A percentile compares a stretch with the other conserved stretches of the same genome.
Conservation (phyloP, 148 eudicot species). For the Rhododendron kiyosumense region DNA sequence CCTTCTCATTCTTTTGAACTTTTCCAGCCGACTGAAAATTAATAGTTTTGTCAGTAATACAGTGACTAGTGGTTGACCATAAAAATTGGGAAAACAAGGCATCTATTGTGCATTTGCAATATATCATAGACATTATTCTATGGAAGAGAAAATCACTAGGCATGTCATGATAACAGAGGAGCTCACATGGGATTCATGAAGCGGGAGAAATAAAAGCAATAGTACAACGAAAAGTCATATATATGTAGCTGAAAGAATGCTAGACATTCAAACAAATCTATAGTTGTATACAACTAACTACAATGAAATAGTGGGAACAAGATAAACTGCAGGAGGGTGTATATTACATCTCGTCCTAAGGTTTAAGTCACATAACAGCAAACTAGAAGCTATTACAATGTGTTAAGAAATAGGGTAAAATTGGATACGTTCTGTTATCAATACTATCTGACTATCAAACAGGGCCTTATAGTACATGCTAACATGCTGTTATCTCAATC, state of each 20-base stretch:
- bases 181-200: background rate
- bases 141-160: background rate
- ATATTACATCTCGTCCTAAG: background rate
- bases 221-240: background rate
- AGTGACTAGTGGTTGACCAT: background rate
- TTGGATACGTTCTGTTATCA: background rate
- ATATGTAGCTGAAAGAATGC: background rate
- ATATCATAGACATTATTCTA: background rate
- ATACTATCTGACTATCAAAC: background rate
- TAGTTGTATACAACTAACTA: background rate
- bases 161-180: background rate
- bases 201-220: background rate
- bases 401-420: background rate
- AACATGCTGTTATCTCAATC: background rate
- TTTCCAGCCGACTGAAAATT: conserved; percentile 69
- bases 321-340: background rate
- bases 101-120: background rate
- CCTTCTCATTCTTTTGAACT: conserved; percentile 37
- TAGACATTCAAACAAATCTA: background rate
- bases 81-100: background rate
- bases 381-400: background rate
- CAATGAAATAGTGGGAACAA: background rate
- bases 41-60: conserved; percentile 10
- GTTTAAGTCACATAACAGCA: conserved; percentile 1
- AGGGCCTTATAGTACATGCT: background rate